Percentiles rank a stretch among this genome's conserved stretches.
Evolutionary conservation across 225 moss, liverwort and hornwort genomes (phyloP).

Genomic region (Anthoceros angustus): DNA sequence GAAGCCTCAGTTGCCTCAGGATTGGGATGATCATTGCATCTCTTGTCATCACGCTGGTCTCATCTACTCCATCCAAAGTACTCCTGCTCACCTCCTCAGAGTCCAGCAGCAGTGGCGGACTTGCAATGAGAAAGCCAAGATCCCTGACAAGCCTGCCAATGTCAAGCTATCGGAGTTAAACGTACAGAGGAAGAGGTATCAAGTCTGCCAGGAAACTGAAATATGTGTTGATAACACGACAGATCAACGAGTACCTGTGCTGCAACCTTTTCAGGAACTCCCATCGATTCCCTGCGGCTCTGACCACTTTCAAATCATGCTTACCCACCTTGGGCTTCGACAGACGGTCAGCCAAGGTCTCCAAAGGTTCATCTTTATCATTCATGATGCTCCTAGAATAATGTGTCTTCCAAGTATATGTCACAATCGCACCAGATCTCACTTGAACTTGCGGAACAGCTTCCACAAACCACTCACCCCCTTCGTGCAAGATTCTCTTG

Average conservation of each 20-base stretch:
- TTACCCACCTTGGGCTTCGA: too few relatives aligned
- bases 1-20: neutral
- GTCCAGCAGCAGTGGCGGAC: slow-evolving; percentile 25
- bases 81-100: slow-evolving; percentile 22
- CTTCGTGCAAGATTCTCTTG: too few relatives aligned
- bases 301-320: neutral
- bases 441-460: too few relatives aligned
- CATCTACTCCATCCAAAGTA: neutral
- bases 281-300: slow-evolving; percentile 8
- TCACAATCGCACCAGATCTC: too few relatives aligned
- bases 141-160: slow-evolving; percentile 24
- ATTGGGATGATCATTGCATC: neutral
- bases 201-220: neutral
- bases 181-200: neutral
- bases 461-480: too few relatives aligned
- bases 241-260: slow-evolving; percentile 19
- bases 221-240: neutral
- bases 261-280: slow-evolving; percentile 22
- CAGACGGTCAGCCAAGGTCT: too few relatives aligned
- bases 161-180: neutral
- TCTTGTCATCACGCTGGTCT: neutral
- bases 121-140: slow-evolving; percentile 23
- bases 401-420: too few relatives aligned
- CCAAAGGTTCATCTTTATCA: too few relatives aligned
- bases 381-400: too few relatives aligned